phyloP scores from a whole-genome alignment of 202 grass and related monocot species.

The Cymbopogon flexuosus region DNA sequence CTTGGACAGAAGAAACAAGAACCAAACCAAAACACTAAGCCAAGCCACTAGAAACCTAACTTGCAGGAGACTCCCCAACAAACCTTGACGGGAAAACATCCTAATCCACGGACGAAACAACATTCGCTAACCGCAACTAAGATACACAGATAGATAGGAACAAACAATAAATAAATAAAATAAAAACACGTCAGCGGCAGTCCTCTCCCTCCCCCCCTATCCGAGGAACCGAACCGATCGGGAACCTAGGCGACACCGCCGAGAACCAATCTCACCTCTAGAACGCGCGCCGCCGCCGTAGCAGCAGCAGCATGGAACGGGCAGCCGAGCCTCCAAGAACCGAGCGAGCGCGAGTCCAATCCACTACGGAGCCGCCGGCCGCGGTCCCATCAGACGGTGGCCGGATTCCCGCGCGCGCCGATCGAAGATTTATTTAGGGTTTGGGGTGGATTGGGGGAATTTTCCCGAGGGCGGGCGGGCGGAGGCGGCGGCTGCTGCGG shows the following conservation, averaged over 20 bases:
- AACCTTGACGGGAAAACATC: background rate
- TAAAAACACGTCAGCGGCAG: background rate
- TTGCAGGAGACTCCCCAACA: background rate
- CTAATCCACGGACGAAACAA: slow-evolving; percentile 5
- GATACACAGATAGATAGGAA: background rate
- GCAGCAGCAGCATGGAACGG: background rate
- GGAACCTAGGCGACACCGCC: background rate
- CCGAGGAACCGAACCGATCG: slow-evolving; percentile 5
- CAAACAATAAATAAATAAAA: background rate
- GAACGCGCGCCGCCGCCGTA: background rate
- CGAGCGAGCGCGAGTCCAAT: background rate
- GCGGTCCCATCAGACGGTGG: slow-evolving; percentile 5
- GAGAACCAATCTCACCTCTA: slow-evolving; percentile 22
- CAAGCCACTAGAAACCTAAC: background rate
- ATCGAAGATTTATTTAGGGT: slow-evolving; percentile 39
- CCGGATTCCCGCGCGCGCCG: background rate
- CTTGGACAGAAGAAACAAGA: slow-evolving; percentile 23
- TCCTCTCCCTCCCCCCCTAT: background rate
- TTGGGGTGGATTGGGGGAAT: slow-evolving; percentile 38
- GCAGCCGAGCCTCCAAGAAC: background rate
- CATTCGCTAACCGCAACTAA: background rate
- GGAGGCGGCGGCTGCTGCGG: slow-evolving; percentile 7
- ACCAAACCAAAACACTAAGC: background rate
- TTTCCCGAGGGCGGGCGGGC: background rate
- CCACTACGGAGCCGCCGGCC: slow-evolving; percentile 7